Evolutionary conservation across 2,329 filamentous ascomycete genomes (phyloP).

Genomic region (Botrytis cinerea): DNA sequence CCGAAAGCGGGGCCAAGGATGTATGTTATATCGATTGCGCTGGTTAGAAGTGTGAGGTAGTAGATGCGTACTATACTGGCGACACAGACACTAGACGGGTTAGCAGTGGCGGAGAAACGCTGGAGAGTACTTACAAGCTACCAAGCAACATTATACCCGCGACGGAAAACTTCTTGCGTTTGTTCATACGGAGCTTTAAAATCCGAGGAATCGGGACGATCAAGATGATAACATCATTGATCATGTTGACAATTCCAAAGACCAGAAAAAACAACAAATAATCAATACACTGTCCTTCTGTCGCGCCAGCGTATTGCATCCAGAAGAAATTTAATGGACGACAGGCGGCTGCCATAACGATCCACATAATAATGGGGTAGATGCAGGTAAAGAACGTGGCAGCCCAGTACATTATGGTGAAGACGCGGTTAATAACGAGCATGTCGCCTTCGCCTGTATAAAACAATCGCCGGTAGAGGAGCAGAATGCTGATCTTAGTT

Average conservation of each 20-base stretch:
- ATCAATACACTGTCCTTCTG: conserved; percentile 3
- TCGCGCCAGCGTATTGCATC: conserved; percentile 10
- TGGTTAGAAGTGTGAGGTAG: conserved; percentile 3
- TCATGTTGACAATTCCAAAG: conserved; percentile 17
- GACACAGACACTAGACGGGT: conserved; percentile 7
- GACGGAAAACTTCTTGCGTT: conserved; percentile 17
- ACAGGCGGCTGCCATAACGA: conserved; percentile 14
- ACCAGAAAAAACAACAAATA: background rate
- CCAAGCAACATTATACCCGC: conserved; percentile 16
- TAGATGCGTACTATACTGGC: conserved; percentile 20
- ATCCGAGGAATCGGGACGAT: conserved; percentile 16
- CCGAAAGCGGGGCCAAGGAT: conserved; percentile 15
- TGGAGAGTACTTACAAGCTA: conserved; percentile 5
- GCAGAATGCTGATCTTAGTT: conserved; percentile 16
- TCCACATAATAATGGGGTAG: conserved; percentile 15
- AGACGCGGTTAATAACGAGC: conserved; percentile 12
- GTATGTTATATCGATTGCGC: conserved; percentile 8
- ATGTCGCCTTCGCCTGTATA: conserved; percentile 10
- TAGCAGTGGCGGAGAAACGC: background rate
- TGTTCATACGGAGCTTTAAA: conserved; percentile 15
- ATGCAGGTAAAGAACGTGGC: conserved; percentile 12
- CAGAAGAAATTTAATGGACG: conserved; percentile 13
- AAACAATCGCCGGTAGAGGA: conserved; percentile 17
- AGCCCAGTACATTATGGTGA: conserved; percentile 11
- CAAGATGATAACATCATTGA: conserved; percentile 19